Evolutionary conservation across 2,329 filamentous ascomycete species (phyloP), one percentile per base, ranked within the genome.

Genomic region (Trichoderma asperellum): DNA sequence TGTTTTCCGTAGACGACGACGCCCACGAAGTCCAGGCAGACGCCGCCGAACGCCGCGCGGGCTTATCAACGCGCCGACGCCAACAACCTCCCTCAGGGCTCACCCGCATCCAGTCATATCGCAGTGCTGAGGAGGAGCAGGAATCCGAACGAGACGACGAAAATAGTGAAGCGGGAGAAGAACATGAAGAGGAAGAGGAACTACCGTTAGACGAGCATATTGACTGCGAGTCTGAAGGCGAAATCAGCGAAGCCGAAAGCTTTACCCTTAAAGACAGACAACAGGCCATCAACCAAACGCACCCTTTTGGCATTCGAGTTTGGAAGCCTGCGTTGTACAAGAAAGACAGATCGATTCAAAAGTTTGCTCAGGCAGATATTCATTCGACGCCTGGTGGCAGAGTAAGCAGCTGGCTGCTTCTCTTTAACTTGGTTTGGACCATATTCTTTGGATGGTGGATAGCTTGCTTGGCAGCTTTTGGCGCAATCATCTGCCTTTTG

Each of bases 301-400:
- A 99, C 84, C 96, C 96, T 0, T 99, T 99, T 76, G 96, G 96
- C 84, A 98, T 99, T 78, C 90, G 96, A 78, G 93, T 99, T 72
- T 99, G 96, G 96, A 99, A 99, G 80, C 96, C 96, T 55, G 96
- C 96, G 1, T 81, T 99, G 72, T 99, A 99, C 86, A 99, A 99
- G 82, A 99, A 99, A 81, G 91, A 92, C 75, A 90, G 96, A 68
- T 99, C 96, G 0, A 96, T 99, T 47, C 94, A 98, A 79, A 96
- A 96, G 80, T 97, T 91, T 58, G 96, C 96, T 6, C 95, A 98
- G 81, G 94, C 92, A 16, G 96, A 99, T 79, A 98, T 99, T 70
- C 96, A 99, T 82, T 98, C 95, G 3, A 90, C 93, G 1, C 96
- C 96, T 0, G 96, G 96, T 27, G 92, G 93, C 21, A 90, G 89